These are phyloP conservation scores for Scedosporium aurantiacum DNA, from an alignment of 2,329 filamentous ascomycete genomes.

Conservation along the genomic window DNA sequence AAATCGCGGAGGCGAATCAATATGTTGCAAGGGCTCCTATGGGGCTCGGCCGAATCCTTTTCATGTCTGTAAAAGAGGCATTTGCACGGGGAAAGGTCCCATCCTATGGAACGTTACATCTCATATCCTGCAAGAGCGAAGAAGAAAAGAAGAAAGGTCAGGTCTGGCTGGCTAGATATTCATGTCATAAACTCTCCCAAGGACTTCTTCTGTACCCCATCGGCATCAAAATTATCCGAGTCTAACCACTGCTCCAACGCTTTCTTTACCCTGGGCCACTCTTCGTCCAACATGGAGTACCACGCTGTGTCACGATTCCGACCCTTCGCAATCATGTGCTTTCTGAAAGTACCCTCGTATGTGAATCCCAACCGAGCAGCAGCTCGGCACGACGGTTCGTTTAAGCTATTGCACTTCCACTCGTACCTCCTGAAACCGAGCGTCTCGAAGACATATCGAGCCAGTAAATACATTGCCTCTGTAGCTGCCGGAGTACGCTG, in stretches of 20 bases:
- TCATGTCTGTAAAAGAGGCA: no score
- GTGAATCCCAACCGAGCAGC: slow-evolving; percentile 46
- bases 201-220: slow-evolving; percentile 37
- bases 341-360: slow-evolving; percentile 47
- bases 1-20: no score
- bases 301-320: slow-evolving; percentile 47
- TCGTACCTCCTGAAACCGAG: slow-evolving; percentile 46
- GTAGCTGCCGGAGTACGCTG: slow-evolving; percentile 45
- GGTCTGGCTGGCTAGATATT: no score
- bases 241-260: slow-evolving; percentile 44
- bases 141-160: no score
- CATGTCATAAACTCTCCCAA: slow-evolving; percentile 24
- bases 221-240: slow-evolving; percentile 41
- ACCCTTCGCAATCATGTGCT: slow-evolving; percentile 50
- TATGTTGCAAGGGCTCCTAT: no score
- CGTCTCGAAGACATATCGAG: slow-evolving; percentile 39
- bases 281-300: slow-evolving; percentile 46
- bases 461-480: slow-evolving; percentile 46
- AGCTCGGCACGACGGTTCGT: slow-evolving; percentile 40
- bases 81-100: no score
- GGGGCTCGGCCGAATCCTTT: no score
- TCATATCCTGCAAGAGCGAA: no score
- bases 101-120: no score
- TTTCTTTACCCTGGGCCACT: slow-evolving; percentile 39
- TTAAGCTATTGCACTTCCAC: slow-evolving; percentile 53